Evolutionary conservation across 257 asterid species (phyloP).

Genomic region (Capsicum rhomboideum): DNA sequence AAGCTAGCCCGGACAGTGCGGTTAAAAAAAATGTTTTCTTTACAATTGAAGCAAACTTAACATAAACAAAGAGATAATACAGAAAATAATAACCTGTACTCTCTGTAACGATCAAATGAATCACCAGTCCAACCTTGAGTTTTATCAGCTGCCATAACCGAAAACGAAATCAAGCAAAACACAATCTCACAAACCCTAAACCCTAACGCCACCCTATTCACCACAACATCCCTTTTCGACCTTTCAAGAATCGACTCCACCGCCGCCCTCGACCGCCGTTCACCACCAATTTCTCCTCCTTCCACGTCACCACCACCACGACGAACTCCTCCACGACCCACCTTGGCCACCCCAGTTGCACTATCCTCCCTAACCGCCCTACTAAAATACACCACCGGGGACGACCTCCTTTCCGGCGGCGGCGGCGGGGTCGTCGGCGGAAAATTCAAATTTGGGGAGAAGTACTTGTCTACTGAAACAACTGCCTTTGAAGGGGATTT

Average conservation of each 20-base stretch:
- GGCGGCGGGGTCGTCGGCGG: constrained; percentile 17
- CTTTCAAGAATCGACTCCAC: constrained; percentile 28
- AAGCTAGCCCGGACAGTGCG: no score
- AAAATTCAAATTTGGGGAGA: constrained; percentile 31
- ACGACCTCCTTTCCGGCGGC: constrained; percentile 22
- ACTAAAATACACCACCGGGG: constrained; percentile 11
- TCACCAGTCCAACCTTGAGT: constrained; percentile 85
- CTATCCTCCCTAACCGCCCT: constrained; percentile 35
- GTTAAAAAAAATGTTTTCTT: neutral
- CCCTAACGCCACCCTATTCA: constrained; percentile 40
- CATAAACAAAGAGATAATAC: neutral
- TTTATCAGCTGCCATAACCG: constrained; percentile 82
- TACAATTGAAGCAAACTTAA: neutral
- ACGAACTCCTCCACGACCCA: constrained; percentile 18
- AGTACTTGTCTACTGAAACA: constrained; percentile 34
- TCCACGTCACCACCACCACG: constrained; percentile 30
- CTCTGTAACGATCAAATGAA: constrained; percentile 62
- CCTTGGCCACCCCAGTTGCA: constrained; percentile 29
- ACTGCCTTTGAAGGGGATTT: constrained; percentile 28
- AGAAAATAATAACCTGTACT: constrained; percentile 34
- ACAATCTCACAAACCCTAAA: constrained; percentile 50
- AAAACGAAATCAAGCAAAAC: constrained; percentile 54
- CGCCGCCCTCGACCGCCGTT: constrained; percentile 34
- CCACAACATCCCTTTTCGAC: constrained; percentile 30
- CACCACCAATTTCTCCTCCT: constrained; percentile 46